These are phyloP conservation scores for Hygrocybe coccinea DNA, from an alignment of 768 basidiomycete genomes.

Conservation along the genomic window DNA sequence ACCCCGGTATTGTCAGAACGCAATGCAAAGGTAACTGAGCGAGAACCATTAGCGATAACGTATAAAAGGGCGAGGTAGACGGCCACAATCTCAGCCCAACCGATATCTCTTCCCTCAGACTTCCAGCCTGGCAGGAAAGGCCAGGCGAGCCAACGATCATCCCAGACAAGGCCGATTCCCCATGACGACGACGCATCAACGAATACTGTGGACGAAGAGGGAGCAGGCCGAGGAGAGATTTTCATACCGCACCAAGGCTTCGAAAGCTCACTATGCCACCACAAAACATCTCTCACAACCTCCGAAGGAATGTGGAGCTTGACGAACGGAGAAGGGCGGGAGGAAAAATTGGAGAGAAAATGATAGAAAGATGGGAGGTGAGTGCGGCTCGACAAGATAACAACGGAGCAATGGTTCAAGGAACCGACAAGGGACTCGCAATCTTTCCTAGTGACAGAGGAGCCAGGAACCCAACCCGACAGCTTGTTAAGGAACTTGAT, in stretches of 20 bases:
- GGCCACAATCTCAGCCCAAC: constrained; percentile 29
- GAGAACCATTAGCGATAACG: constrained; percentile 8
- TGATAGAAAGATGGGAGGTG: constrained; percentile 22
- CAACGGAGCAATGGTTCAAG: constrained; percentile 26
- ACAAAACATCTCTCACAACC: constrained; percentile 23
- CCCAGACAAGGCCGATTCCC: constrained; percentile 25
- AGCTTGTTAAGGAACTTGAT: neutral
- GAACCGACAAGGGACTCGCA: constrained; percentile 24
- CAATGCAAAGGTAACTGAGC: constrained; percentile 17
- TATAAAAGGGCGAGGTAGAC: constrained; percentile 20
- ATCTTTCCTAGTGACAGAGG: neutral
- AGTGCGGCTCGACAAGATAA: constrained; percentile 19
- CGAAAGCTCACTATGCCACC: constrained; percentile 23
- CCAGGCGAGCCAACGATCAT: constrained; percentile 24
- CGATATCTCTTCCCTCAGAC: constrained; percentile 21
- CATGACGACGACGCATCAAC: constrained; percentile 22
- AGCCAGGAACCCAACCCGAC: neutral
- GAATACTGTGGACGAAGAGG: constrained; percentile 11
- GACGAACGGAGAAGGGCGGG: neutral
- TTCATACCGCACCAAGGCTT: neutral
- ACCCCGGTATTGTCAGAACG: constrained; percentile 31
- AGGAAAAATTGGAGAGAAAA: constrained; percentile 12
- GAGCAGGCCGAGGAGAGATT: constrained; percentile 2
- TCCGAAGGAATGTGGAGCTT: constrained; percentile 15
- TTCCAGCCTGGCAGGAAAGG: constrained; percentile 16